phyloP scores from a whole-genome alignment of 352 stramenopile species.

The Achlya hypogyna region DNA sequence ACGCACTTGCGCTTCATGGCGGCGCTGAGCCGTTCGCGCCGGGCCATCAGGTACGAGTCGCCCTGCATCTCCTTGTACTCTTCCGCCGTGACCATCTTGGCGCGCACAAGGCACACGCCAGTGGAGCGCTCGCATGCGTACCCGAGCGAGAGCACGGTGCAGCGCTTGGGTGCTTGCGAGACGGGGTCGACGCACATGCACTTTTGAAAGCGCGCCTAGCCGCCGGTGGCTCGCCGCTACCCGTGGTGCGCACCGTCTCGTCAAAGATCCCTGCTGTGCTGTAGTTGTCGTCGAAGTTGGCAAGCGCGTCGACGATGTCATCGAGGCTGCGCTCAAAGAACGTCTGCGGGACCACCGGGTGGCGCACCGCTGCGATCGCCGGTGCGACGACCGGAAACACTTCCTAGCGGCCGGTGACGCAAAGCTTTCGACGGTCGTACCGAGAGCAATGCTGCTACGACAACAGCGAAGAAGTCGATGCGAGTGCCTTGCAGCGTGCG shows the following conservation, averaged over 20 bases:
- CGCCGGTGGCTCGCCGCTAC: background rate
- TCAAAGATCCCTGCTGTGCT: conserved; percentile 27
- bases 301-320: conserved; percentile 44
- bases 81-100: conserved; percentile 53
- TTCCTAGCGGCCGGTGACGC: background rate
- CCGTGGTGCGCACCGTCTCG: background rate
- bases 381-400: background rate
- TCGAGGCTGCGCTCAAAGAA: conserved; percentile 42
- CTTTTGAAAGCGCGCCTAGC: conserved; percentile 28
- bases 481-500: conserved; percentile 30
- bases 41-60: conserved; percentile 39
- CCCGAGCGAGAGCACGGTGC: conserved; percentile 30
- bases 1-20: conserved; percentile 52
- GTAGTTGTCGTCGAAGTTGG: conserved; percentile 54
- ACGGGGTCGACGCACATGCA: conserved; percentile 44
- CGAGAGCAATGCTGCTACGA: background rate
- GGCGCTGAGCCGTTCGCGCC: conserved; percentile 36
- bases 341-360: conserved; percentile 32
- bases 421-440: background rate
- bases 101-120: conserved; percentile 35
- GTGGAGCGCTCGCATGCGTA: conserved; percentile 35
- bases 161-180: conserved; percentile 32
- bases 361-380: background rate
- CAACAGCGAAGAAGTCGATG: conserved; percentile 42
- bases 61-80: conserved; percentile 56